These are phyloP conservation scores for Mucor sp. DNA, from an alignment of 371 early-diverging fungal species.

Conservation along the genomic window DNA sequence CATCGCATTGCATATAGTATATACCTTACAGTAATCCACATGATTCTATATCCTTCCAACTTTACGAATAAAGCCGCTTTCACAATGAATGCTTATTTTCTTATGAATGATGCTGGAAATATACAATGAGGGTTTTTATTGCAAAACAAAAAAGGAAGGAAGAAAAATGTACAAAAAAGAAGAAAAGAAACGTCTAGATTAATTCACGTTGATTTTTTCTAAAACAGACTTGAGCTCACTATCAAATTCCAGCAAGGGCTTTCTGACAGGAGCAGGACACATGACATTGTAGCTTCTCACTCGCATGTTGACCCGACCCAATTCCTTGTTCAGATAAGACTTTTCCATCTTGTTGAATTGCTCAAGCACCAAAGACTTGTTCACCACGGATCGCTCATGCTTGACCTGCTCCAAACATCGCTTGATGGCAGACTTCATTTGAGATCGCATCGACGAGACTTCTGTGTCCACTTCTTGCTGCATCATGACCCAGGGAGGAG, in stretches of 20 bases:
- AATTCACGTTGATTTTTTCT: neutral
- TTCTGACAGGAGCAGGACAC: slow-evolving; percentile 34
- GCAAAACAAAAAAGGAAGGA: neutral
- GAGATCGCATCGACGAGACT: slow-evolving; percentile 27
- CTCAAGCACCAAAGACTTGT: slow-evolving; percentile 1
- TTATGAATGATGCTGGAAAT: too few relatives aligned
- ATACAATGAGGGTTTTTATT: neutral
- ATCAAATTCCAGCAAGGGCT: slow-evolving; percentile 22
- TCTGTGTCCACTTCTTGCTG: slow-evolving; percentile 52
- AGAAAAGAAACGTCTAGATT: neutral
- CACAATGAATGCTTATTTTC: too few relatives aligned
- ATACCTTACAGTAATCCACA: neutral
- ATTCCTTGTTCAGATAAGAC: slow-evolving; percentile 17
- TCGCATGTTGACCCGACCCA: slow-evolving; percentile 14
- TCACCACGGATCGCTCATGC: neutral
- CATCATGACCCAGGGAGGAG: slow-evolving; percentile 55
- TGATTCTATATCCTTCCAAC: neutral
- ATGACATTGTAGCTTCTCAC: slow-evolving; percentile 40
- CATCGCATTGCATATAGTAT: neutral
- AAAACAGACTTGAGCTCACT: slow-evolving; percentile 13
- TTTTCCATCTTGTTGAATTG: slow-evolving; percentile 19
- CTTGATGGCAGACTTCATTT: slow-evolving; percentile 21
- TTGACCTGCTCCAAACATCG: slow-evolving; percentile 6
- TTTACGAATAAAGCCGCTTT: neutral
- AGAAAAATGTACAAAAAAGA: neutral